Evolutionary conservation across 202 grass and related monocot species (phyloP).

Genomic region (Setaria italica): DNA sequence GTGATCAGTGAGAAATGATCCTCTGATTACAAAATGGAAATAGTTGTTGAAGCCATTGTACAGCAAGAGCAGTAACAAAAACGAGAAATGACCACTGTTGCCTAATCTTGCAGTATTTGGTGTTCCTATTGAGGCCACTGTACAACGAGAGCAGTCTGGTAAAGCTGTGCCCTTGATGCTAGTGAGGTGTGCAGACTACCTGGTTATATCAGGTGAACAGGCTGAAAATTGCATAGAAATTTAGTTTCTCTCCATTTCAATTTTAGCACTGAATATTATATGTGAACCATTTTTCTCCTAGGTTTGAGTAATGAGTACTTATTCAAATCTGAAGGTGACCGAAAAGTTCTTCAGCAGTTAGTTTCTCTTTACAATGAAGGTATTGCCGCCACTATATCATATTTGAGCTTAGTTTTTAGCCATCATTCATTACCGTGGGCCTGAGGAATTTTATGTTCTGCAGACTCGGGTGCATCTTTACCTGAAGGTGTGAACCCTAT

Average conservation of each 20-base stretch:
- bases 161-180: constrained; percentile 87
- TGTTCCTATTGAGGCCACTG: constrained; percentile 79
- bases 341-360: constrained; percentile 78
- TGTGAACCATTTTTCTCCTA: constrained; percentile 41
- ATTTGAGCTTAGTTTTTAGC: constrained; percentile 37
- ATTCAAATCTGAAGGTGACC: constrained; percentile 90
- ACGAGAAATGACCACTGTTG: constrained; percentile 28
- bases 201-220: constrained; percentile 82
- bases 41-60: neutral
- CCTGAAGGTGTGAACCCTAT: constrained; percentile 73
- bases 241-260: constrained; percentile 22
- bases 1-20: neutral
- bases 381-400: constrained; percentile 28
- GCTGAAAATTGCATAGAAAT: constrained; percentile 34
- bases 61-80: neutral
- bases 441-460: constrained; percentile 38
- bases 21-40: constrained; percentile 19
- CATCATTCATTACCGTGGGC: constrained; percentile 14
- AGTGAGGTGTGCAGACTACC: constrained; percentile 77
- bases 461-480: constrained; percentile 80
- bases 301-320: constrained; percentile 85
- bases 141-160: constrained; percentile 72
- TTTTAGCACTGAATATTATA: constrained; percentile 23
- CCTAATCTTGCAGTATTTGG: constrained; percentile 74
- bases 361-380: constrained; percentile 95